Conservation (phyloP, 2,329 filamentous ascomycete species). For the Hansfordia pulvinata region DNA sequence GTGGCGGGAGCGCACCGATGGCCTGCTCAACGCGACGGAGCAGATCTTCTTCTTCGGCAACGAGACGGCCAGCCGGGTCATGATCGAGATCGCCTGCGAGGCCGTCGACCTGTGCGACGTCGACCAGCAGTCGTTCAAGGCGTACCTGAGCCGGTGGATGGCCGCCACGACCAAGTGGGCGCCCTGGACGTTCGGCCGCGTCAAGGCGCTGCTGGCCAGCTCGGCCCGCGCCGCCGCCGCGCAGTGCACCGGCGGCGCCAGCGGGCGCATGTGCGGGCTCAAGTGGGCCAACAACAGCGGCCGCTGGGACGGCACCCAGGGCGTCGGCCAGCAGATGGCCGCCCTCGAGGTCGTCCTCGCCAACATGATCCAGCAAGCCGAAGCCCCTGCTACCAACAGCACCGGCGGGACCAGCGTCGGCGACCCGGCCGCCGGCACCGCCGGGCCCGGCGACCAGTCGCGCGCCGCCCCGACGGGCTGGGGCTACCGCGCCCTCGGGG, state of each 20-base stretch:
- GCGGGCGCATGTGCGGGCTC: conserved; percentile 44
- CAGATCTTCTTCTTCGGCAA: conserved; percentile 40
- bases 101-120: conserved; percentile 44
- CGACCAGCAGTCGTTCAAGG: conserved; percentile 51
- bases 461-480: conserved; percentile 15
- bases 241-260: conserved; percentile 42
- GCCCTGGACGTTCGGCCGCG: conserved; percentile 37
- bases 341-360: conserved; percentile 51
- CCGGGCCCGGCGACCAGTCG: conserved; percentile 30
- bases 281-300: conserved; percentile 39
- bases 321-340: conserved; percentile 60
- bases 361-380: conserved; percentile 36
- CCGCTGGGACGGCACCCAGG: conserved; percentile 43
- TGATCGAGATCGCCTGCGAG: conserved; percentile 56
- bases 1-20: conserved; percentile 46
- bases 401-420: conserved; percentile 37
- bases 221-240: conserved; percentile 43
- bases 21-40: conserved; percentile 36
- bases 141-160: conserved; percentile 48
- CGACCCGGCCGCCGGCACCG: conserved; percentile 29
- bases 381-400: conserved; percentile 21
- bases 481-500: conserved; percentile 27
- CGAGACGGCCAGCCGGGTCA: conserved; percentile 30
- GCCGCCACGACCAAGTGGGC: conserved; percentile 50
- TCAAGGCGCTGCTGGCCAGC: conserved; percentile 38